Conservation (phyloP, 805 yeast species). For the Torulaspora delbrueckii region DNA sequence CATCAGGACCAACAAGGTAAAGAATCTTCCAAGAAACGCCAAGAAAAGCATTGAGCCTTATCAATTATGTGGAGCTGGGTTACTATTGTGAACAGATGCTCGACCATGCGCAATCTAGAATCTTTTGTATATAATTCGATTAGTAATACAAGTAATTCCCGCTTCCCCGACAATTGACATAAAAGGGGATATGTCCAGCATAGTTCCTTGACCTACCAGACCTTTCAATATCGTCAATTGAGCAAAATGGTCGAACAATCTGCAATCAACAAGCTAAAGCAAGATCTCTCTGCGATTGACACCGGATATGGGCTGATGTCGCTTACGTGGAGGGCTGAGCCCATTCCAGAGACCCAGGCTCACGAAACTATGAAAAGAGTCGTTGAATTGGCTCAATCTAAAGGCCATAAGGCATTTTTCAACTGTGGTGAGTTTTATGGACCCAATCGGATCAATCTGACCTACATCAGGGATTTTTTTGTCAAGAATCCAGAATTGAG, state of each 20-base stretch:
- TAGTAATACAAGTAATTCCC: not conserved
- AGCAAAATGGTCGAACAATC: constrained; percentile 12
- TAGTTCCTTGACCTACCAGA: not conserved
- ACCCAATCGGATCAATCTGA: constrained; percentile 46
- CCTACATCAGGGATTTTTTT: constrained; percentile 54
- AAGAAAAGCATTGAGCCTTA: not conserved
- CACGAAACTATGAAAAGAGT: constrained; percentile 52
- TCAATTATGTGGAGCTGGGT: too few relatives aligned
- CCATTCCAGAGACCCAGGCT: constrained; percentile 50
- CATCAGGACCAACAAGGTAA: constrained; percentile 8
- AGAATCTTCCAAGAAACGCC: not conserved
- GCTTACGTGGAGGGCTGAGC: constrained; percentile 62
- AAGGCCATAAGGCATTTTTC: constrained; percentile 43
- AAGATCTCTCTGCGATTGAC: constrained; percentile 16
- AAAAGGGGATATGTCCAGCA: not conserved
- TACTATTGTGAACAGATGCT: too few relatives aligned
- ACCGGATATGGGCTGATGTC: constrained; percentile 80
- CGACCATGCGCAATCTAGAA: too few relatives aligned
- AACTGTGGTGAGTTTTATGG: constrained; percentile 84
- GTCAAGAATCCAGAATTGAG: constrained; percentile 51
- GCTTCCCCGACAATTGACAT: not conserved
- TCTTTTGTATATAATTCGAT: not conserved
- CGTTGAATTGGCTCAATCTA: constrained; percentile 36
- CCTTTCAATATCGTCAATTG: not conserved
- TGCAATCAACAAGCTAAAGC: constrained; percentile 18